These are phyloP conservation scores for Fusarium sp. DNA, from an alignment of 2,329 filamentous ascomycete species.

Conservation along the genomic window DNA sequence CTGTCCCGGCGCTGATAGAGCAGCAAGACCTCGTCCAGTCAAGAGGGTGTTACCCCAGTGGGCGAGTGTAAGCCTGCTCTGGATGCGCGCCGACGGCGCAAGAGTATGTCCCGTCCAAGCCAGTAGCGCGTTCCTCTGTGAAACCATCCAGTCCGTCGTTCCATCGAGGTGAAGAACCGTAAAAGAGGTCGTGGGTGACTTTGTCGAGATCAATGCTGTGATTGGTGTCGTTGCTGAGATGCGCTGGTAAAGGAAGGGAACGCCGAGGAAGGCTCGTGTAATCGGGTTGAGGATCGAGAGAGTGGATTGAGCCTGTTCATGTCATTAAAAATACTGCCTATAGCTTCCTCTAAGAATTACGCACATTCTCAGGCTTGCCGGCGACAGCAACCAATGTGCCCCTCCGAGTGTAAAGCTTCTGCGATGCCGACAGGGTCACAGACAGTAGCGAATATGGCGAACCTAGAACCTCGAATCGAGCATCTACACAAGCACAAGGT, in stretches of 20 bases:
- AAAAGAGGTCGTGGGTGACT: slow-evolving; percentile 87
- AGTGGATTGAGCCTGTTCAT: slow-evolving; percentile 81
- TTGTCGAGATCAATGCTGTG: slow-evolving; percentile 89
- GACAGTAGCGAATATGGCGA: slow-evolving; percentile 94
- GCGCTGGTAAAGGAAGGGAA: slow-evolving; percentile 95
- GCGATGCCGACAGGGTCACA: slow-evolving; percentile 91
- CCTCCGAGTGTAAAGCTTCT: slow-evolving; percentile 90
- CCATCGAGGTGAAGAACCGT: slow-evolving; percentile 91
- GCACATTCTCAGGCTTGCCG: slow-evolving; percentile 90
- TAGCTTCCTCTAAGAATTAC: neutral
- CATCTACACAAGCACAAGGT: slow-evolving; percentile 72
- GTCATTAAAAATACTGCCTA: slow-evolving; percentile 9
- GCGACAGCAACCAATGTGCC: slow-evolving; percentile 92
- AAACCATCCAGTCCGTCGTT: slow-evolving; percentile 93
- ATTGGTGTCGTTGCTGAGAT: slow-evolving; percentile 89
- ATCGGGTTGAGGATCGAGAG: slow-evolving; percentile 89
- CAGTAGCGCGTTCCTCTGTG: slow-evolving; percentile 88
- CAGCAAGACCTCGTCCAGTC: slow-evolving; percentile 88
- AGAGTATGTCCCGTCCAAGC: slow-evolving; percentile 97
- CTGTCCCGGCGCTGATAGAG: slow-evolving; percentile 87
- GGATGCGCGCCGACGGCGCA: slow-evolving; percentile 79
- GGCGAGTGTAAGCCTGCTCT: slow-evolving; percentile 79
- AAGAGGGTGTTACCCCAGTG: slow-evolving; percentile 94
- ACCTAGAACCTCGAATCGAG: slow-evolving; percentile 92
- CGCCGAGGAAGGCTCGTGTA: slow-evolving; percentile 81